These are phyloP conservation scores for Pseudocercospora pini-densiflorae DNA, from an alignment of 2,329 filamentous ascomycete species.

Conservation along the genomic window DNA sequence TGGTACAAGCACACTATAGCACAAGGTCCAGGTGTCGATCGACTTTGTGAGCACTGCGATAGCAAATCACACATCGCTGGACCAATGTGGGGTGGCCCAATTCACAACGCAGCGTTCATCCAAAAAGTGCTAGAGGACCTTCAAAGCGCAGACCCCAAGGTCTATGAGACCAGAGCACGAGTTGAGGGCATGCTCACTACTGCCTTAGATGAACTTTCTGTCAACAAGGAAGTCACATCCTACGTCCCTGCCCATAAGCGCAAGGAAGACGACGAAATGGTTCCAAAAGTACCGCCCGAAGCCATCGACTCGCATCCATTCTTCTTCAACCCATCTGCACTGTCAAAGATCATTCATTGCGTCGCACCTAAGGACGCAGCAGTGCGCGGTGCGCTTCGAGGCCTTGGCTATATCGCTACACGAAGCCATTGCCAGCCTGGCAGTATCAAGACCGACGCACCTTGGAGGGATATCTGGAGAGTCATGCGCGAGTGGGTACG, in stretches of 20 bases:
- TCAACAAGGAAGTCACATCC: conserved; percentile 31
- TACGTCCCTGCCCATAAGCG: conserved; percentile 14
- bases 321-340: conserved; percentile 76
- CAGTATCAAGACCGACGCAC: conserved; percentile 91
- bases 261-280: conserved; percentile 25
- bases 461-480: conserved; percentile 89
- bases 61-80: conserved; percentile 85
- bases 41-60: conserved; percentile 80
- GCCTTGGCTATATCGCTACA: conserved; percentile 80
- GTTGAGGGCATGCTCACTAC: conserved; percentile 92
- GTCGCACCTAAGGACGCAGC: conserved; percentile 77
- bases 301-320: conserved; percentile 78
- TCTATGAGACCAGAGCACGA: conserved; percentile 79
- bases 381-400: conserved; percentile 78
- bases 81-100: conserved; percentile 90
- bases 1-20: conserved; percentile 81
- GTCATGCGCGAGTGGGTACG: conserved; percentile 90
- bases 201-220: conserved; percentile 72
- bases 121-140: conserved; percentile 75
- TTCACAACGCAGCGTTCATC: conserved; percentile 86
- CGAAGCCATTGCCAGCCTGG: conserved; percentile 89
- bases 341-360: conserved; percentile 79
- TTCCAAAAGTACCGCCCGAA: conserved; percentile 62
- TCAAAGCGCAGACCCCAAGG: conserved; percentile 65
- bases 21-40: conserved; percentile 68